Base-by-base conservation (phyloP, 805 yeast species). In the Hanseniaspora nectarophila region DNA sequence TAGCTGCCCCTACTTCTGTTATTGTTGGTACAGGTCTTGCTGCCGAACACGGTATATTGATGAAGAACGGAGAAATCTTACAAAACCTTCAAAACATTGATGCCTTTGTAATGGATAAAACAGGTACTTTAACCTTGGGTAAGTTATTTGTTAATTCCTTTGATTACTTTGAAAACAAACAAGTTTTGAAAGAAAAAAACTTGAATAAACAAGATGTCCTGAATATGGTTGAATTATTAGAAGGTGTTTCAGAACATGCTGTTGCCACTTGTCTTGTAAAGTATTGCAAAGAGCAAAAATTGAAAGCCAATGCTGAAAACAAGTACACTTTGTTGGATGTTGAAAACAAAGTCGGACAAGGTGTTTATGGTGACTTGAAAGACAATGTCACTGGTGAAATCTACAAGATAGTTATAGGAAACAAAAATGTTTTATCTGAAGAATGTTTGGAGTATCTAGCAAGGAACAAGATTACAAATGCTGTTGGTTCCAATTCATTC, bases 11-110 rank as follows among this genome's bases (percentile, higher is more conserved):
- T 1, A 94, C 98, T 1, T 97, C 97, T 0, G 86, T 92, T 10
- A 92, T 94, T 97, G 98, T 92, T 2, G 98, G 97, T 8, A 90
- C 97, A 2, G 98, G 98, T 38, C 82, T 87, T 21, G 97, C 95
- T 38, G 97, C 98, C 0, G 66, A 76, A 13, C 73, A 86, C 64
- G 97, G 98, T 18, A 83, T 92, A 5, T 70, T 92, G 51, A 84
- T 92, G 60, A 92, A 90, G 66, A 95, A 97, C 45, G 98, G 97
- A 21, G 95, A 83, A 48, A 77, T 85, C 15, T 73, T 92, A 56
- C 97, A 92, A 62, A 73, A 70, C 53, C 81, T 92, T 7, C 77
- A 77, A 59, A 68, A 73, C 18, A 71, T 86, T 37, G 75, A 80
- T 56, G 73, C 77, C 12, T 77, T 87, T 26, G 71, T 92, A 29